Percentiles rank a stretch among this genome's conserved stretches.
These are phyloP conservation scores for Pythium grandisporangium DNA, from an alignment of 352 stramenopile species.

Conservation along the genomic window DNA sequence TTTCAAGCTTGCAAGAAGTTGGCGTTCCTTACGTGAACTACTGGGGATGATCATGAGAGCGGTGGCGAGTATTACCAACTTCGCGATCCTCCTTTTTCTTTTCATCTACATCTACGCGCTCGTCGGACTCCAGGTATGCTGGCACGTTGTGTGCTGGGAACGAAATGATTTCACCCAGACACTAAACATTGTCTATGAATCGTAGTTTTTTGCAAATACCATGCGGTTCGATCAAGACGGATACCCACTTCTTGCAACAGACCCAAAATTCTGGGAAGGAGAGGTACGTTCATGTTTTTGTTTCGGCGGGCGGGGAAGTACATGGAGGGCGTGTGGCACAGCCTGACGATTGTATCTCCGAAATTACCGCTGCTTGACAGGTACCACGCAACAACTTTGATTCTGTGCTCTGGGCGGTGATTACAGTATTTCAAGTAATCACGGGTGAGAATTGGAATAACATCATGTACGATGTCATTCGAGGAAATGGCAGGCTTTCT, in stretches of 20 bases:
- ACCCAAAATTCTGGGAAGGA: conserved; percentile 54
- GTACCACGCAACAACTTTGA: conserved; percentile 86
- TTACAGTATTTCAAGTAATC: conserved; percentile 92
- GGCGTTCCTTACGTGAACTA: conserved; percentile 88
- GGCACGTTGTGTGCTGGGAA: no score
- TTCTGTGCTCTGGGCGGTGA: conserved; percentile 58
- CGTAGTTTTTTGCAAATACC: conserved; percentile 92
- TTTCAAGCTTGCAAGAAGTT: conserved; percentile 92
- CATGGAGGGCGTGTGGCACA: background rate
- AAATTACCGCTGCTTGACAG: no score
- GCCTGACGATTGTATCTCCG: no score
- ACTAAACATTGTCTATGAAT: no score
- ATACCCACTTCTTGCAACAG: conserved; percentile 31
- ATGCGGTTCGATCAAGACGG: conserved; percentile 87
- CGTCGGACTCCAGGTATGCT: conserved; percentile 74
- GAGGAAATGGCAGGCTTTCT: conserved; percentile 48
- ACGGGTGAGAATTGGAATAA: conserved; percentile 93
- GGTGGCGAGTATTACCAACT: conserved; percentile 91
- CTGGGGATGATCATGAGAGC: conserved; percentile 86
- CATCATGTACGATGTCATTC: conserved; percentile 91
- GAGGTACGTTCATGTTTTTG: conserved; percentile 15
- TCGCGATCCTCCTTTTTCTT: conserved; percentile 90
- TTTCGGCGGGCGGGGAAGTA: background rate
- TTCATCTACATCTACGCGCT: conserved; percentile 95
- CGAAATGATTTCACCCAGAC: no score